Conservation (phyloP, 148 eudicot genomes). For the Heliamphora exappendiculata region DNA sequence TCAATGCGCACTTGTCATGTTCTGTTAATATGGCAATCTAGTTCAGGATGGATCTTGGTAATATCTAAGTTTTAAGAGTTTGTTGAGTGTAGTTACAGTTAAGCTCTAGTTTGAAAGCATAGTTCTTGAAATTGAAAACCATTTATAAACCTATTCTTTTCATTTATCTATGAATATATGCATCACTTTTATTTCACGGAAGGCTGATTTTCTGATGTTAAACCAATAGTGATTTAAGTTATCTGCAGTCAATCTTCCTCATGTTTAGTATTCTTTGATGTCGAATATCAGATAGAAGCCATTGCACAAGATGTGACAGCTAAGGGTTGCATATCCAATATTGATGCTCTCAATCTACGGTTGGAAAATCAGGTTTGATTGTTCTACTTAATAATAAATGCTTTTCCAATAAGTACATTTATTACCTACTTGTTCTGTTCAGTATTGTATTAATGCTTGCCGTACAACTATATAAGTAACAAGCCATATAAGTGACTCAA, state of each 20-base stretch:
- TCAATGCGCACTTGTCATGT: not conserved
- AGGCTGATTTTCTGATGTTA: not conserved
- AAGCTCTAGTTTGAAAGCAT: not conserved
- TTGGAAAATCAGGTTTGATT: conserved; percentile 70
- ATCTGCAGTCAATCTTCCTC: not conserved
- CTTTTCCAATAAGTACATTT: not conserved
- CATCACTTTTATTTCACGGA: not conserved
- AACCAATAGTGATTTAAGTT: not conserved
- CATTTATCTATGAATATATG: not conserved
- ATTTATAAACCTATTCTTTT: not conserved
- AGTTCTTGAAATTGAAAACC: not conserved
- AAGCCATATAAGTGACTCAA: not conserved
- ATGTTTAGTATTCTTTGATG: conserved; percentile 9
- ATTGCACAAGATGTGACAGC: conserved; percentile 64
- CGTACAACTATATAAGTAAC: not conserved
- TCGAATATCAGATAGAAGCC: conserved; percentile 69
- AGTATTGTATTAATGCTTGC: not conserved
- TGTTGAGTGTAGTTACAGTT: not conserved
- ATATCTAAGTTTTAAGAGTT: not conserved
- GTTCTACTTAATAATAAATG: not conserved
- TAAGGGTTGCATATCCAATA: conserved; percentile 60
- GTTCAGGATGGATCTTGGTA: not conserved
- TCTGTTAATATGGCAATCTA: not conserved
- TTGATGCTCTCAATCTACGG: conserved; percentile 59
- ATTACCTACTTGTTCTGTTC: not conserved